Base-by-base conservation (phyloP, 306 rosid genomes). In the Malus sieversii region DNA sequence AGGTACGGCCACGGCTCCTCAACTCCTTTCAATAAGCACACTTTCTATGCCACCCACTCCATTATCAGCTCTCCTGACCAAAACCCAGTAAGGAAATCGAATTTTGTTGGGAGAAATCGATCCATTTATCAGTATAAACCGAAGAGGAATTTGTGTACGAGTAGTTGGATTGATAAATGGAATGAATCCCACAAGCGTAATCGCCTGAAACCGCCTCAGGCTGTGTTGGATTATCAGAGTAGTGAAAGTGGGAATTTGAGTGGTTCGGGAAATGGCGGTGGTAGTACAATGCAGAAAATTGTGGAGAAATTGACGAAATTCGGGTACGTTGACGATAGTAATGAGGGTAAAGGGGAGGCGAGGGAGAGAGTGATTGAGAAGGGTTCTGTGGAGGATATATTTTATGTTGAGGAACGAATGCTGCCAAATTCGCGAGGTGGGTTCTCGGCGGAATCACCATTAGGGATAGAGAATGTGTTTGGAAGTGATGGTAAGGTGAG, bases 321-420 rank as follows among this genome's bases (percentile, higher is more conserved):
- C 59, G 99, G 97, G 67, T 90, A 92, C 72, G 84, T 89, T 32
- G 88, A 83, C 11, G 88, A 76, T 70, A 83, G 65, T 23, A 40
- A 74, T 73, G 86, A 81, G 68, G 57, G 75, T 25, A 77, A 79
- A 65, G 86, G 82, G 71, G 77, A 68, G 30, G 57, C 16, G 30
- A 27, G 27, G 20, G 87, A 85, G 76, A 81, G 79, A 23, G 94
- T 79, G 62, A 84, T 92, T 27, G 96, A 92, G 74, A 95, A 88
- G 77, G 99, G 99, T 77, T 95, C 97, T 4, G 97, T 95, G 75
- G 97, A 92, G 83, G 97, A 90, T 78, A 90, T 90, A 62, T 92
- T 95, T 69, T 78, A 85, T 73, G 88, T 89, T 72, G 97, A 95
- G 78, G 99, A 92, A 82, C 97, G 97, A 57, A 82, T 85, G 84